These are phyloP conservation scores for Pleurotus tuber-regium DNA, from an alignment of 768 basidiomycete species.

Conservation along the genomic window DNA sequence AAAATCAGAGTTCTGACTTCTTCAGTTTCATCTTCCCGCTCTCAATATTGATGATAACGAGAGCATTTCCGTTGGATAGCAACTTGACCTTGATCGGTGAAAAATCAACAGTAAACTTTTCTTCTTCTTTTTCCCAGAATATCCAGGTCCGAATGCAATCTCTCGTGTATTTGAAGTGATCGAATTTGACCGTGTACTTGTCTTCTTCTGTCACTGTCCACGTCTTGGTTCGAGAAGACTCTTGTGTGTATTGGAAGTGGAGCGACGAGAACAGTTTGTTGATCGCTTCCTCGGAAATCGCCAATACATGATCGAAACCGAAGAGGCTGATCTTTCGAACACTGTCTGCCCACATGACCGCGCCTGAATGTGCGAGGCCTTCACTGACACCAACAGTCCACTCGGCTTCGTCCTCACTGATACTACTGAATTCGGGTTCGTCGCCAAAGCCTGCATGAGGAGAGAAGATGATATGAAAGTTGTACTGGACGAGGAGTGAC, in stretches of 20 bases:
- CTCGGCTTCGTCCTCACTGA: neutral
- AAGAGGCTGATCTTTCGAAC: neutral
- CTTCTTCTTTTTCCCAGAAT: neutral
- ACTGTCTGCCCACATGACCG: neutral
- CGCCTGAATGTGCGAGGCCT: neutral
- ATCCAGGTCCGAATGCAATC: too few relatives aligned
- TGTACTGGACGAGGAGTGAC: neutral
- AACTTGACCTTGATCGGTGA: constrained; percentile 8
- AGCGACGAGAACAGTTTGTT: neutral
- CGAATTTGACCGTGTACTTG: constrained; percentile 1
- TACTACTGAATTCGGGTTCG: neutral
- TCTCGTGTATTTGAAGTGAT: too few relatives aligned
- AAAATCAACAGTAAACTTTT: too few relatives aligned
- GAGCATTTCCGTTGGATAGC: constrained; percentile 3
- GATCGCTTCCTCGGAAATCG: neutral
- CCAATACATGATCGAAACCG: neutral
- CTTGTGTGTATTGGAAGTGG: neutral
- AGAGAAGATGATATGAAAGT: neutral
- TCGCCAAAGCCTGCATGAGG: neutral
- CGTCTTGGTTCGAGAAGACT: neutral
- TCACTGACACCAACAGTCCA: neutral
- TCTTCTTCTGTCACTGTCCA: neutral
- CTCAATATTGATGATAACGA: constrained; percentile 8
- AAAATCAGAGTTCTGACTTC: neutral
- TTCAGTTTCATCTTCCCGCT: neutral